These are phyloP conservation scores for Penicillium cosmopolitanum DNA, from an alignment of 495 filamentous ascomycete genomes.

Conservation along the genomic window DNA sequence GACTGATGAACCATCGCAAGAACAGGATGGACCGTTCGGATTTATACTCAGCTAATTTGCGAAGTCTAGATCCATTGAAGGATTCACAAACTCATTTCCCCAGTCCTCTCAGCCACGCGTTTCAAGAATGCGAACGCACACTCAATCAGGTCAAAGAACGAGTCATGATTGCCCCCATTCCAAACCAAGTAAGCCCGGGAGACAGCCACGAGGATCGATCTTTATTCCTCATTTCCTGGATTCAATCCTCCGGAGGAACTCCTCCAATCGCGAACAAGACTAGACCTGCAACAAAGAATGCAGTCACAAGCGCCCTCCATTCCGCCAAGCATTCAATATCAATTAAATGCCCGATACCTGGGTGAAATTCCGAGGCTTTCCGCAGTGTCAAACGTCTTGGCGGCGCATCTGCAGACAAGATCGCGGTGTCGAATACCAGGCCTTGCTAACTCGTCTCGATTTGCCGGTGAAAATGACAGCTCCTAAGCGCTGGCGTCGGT, in stretches of 20 bases:
- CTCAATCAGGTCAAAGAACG: background rate
- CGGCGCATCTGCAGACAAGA: constrained; percentile 4
- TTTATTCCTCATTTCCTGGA: background rate
- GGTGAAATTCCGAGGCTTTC: background rate
- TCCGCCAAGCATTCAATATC: background rate
- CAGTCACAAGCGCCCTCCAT: background rate
- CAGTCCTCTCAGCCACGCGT: constrained; percentile 8
- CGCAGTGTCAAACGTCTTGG: constrained; percentile 1
- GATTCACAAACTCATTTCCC: constrained; percentile 11
- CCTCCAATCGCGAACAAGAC: background rate
- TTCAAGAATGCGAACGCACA: constrained; percentile 6
- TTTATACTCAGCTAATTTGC: background rate
- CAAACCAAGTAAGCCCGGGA: background rate
- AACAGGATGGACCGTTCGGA: background rate
- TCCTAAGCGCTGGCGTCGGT: background rate
- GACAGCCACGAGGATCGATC: background rate
- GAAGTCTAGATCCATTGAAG: background rate
- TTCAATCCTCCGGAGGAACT: background rate
- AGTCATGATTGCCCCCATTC: background rate
- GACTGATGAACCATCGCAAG: constrained; percentile 3
- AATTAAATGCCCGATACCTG: background rate
- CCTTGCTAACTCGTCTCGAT: constrained; percentile 1
- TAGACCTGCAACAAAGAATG: background rate
- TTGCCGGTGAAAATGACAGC: background rate
- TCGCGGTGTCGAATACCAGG: background rate